Evolutionary conservation across 2,329 filamentous ascomycete genomes (phyloP), one percentile per base, ranked within the genome.

Genomic region (Xylaria digitata): DNA sequence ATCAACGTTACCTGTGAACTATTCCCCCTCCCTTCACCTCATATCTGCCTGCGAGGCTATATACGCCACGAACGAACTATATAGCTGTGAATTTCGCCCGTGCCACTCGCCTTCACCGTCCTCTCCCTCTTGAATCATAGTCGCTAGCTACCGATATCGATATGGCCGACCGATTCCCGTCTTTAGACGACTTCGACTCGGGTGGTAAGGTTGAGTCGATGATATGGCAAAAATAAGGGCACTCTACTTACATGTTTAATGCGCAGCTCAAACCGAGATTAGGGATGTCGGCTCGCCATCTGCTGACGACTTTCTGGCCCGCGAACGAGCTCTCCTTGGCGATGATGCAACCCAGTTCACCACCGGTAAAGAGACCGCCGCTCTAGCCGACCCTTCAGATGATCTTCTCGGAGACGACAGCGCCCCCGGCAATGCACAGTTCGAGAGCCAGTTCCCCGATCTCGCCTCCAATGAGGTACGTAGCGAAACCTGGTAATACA

Each of bases 281-380:
- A 86, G 84, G 80, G 84, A 83, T 63, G 80, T 88, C 69, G 85
- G 83, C 69, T 83, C 86, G 9, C 84, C 87, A 34, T 89, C 90
- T 37, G 85, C 87, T 69, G 89, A 93, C 76, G 93, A 97, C 81
- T 98, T 99, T 80, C 88, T 98, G 55, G 90, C 92, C 70, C 92
- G 95, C 73, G 96, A 99, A 83, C 93, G 94, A 77, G 96, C 94
- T 68, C 82, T 91, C 19, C 89, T 99, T 7, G 96, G 96, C 72
- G 96, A 97, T 70, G 96, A 98, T 80, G 96, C 96, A 67, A 88
- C 94, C 75, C 92, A 94, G 83, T 99, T 99, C 80, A 86, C 91
- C 70, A 92, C 92, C 37, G 86, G 89, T 68, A 89, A 90, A 76
- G 93, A 97, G 78, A 83, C 86, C 65, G 85, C 86, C 63, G 88